Evolutionary conservation across 495 filamentous ascomycete genomes (phyloP).

Genomic region (Parmelia sp.): DNA sequence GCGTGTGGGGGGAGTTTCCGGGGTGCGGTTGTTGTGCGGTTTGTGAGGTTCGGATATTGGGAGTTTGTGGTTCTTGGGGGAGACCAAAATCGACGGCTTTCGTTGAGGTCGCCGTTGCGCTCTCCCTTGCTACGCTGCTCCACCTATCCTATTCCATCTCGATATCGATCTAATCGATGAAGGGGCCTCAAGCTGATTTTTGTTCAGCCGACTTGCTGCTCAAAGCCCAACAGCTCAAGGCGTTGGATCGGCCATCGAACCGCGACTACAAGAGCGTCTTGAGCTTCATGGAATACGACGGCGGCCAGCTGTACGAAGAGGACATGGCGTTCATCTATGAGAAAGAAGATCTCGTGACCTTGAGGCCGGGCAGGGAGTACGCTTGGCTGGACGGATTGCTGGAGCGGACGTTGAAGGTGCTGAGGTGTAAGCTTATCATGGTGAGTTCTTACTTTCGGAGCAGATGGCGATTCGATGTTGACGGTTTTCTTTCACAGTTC

Average conservation of each 20-base stretch:
- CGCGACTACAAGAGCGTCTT: constrained; percentile 36
- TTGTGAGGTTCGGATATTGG: too few relatives aligned
- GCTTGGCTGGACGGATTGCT: constrained; percentile 36
- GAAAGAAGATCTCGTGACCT: constrained; percentile 39
- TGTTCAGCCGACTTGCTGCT: constrained; percentile 32
- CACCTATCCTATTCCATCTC: neutral
- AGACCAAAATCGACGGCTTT: too few relatives aligned
- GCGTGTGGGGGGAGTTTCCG: too few relatives aligned
- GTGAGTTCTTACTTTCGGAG: constrained; percentile 21
- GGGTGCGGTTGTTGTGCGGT: too few relatives aligned
- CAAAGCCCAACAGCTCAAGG: constrained; percentile 32
- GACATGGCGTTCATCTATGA: constrained; percentile 33
- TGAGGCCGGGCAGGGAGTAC: constrained; percentile 35
- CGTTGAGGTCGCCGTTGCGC: neutral
- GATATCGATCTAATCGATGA: neutral
- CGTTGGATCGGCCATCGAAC: constrained; percentile 31
- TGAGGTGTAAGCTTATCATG: constrained; percentile 25
- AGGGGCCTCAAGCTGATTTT: neutral
- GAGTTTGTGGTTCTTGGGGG: too few relatives aligned
- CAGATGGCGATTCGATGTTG: neutral
- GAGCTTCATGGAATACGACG: constrained; percentile 31
- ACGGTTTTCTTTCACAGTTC: constrained; percentile 5
- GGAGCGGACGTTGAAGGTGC: constrained; percentile 28
- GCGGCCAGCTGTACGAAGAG: constrained; percentile 26
- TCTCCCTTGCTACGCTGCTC: neutral